Base-by-base conservation (phyloP, 1,284 basidiomycete genomes). In the Cystobasidium pallidum region DNA sequence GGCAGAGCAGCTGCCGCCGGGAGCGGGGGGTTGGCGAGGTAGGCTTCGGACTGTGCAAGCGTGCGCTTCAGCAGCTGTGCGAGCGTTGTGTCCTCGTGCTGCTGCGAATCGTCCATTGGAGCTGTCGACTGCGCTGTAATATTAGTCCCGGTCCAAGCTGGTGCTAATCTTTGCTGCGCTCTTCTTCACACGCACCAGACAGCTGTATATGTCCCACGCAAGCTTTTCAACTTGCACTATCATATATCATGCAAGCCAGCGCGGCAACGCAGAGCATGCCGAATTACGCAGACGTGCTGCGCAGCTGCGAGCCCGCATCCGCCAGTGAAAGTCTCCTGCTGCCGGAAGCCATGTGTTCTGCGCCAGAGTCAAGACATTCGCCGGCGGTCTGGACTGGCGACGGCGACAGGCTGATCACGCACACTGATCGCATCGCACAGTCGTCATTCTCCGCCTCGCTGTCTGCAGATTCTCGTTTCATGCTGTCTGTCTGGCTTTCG, bases 51-150 rank as follows among this genome's bases (percentile, higher is more conserved):
- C 32, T 49, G 45, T 24, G 62, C 43, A 17, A 65, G 45, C 15
- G 62, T 65, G 47, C 62, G 62, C 45, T 65, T 36, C 13, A 65
- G 47, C 47, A 65, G 62, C 28, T 49, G 45, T 24, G 49, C 45
- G 17, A 65, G 47, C 6, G 62, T 65, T 3, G 49, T 52, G 32
- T 65, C 62, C 30, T 65, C 62, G 21, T 51, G 54, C 28, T 57
- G 54, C 19, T 57, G 30, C 4, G 28, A n/a, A 10, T 57, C 28
- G 54, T 57, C 54, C n/a, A 34, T 36, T 10, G 24, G 21, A 13
- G 32, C 19, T 34, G 54, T 28, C 11, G 30, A 24, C 21, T n/a
- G 26, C n/a, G 2, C 11, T 8, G 11, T 55, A 13, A 28, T 13
- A 34, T n/a, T 32, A 57, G 19, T 32, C n/a, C 13, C 34, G 36